Conservation (phyloP, 768 basidiomycete genomes). For the Lactarius trivialis region DNA sequence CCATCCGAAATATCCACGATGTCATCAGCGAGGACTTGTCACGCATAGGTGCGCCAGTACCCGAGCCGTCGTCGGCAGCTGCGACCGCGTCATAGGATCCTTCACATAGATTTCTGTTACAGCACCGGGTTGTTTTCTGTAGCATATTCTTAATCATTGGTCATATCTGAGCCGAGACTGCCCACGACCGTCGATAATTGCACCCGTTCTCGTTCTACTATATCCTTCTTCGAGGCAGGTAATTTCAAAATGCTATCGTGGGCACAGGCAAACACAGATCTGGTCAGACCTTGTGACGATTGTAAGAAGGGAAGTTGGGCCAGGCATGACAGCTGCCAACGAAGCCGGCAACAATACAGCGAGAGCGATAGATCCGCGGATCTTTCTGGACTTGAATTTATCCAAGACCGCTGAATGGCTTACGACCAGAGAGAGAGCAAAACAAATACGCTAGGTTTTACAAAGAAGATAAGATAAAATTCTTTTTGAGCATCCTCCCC, state of each 20-base stretch:
- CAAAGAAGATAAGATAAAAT: background rate
- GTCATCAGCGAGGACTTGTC: conserved; percentile 51
- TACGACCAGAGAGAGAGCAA: background rate
- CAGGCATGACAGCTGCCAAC: background rate
- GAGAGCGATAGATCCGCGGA: conserved; percentile 1
- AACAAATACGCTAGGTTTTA: no score
- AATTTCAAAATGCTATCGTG: background rate
- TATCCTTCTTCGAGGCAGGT: background rate
- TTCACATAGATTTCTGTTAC: conserved; percentile 3
- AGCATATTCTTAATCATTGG: conserved; percentile 4
- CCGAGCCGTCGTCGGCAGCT: conserved; percentile 8
- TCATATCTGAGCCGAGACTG: background rate
- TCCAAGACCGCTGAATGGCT: background rate
- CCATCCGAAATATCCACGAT: conserved; percentile 63
- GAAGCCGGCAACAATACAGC: background rate
- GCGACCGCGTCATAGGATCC: conserved; percentile 7
- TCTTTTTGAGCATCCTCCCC: background rate
- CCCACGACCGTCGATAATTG: background rate
- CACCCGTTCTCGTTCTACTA: background rate
- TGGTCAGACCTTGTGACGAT: background rate
- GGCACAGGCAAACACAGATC: background rate
- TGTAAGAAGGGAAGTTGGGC: background rate
- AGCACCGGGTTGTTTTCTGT: background rate
- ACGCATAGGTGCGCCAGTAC: conserved; percentile 4
- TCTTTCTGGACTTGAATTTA: background rate